Evolutionary conservation across 768 basidiomycete genomes (phyloP).

Genomic region (Leucosporidium creatinivorum): DNA sequence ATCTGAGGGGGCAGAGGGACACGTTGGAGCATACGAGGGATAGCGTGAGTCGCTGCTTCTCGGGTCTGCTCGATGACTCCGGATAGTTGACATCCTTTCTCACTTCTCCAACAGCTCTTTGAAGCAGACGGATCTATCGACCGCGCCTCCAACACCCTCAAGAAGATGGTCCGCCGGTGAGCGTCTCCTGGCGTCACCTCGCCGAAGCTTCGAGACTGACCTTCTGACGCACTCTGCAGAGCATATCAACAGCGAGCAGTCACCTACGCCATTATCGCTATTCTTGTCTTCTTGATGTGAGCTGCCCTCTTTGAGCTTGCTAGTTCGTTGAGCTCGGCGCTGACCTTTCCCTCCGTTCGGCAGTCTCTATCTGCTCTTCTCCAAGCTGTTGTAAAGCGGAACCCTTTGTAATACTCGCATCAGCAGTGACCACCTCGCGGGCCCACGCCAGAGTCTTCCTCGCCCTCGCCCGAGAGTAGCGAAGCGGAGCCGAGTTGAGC

Average conservation of each 20-base stretch:
- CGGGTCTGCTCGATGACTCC: background rate
- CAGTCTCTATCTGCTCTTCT: constrained; percentile 63
- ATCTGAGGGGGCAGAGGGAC: constrained; percentile 77
- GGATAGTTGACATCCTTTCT: no score
- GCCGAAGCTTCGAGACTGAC: constrained; percentile 5
- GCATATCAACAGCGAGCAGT: constrained; percentile 95
- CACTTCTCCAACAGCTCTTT: constrained; percentile 60
- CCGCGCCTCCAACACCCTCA: constrained; percentile 81
- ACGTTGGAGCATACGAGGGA: constrained; percentile 89
- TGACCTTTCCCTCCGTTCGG: background rate
- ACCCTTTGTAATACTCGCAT: no score
- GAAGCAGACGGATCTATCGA: constrained; percentile 84
- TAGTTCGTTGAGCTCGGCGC: background rate
- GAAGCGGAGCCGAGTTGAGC: no score
- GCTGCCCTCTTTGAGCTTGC: constrained; percentile 16
- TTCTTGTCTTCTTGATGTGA: constrained; percentile 72
- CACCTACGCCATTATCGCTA: constrained; percentile 73
- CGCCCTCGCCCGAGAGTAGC: no score
- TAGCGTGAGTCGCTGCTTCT: constrained; percentile 53
- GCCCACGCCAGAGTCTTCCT: no score
- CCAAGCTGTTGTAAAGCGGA: constrained; percentile 49
- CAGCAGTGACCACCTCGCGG: no score
- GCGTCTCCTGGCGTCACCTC: constrained; percentile 35
- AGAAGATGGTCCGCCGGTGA: constrained; percentile 91
- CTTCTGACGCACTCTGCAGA: constrained; percentile 48